A percentile compares a stretch with the other conserved stretches of the same genome.
Evolutionary conservation across 129 eudicot genomes (phyloP).

Genomic region (Saposhnikovia divaricata): DNA sequence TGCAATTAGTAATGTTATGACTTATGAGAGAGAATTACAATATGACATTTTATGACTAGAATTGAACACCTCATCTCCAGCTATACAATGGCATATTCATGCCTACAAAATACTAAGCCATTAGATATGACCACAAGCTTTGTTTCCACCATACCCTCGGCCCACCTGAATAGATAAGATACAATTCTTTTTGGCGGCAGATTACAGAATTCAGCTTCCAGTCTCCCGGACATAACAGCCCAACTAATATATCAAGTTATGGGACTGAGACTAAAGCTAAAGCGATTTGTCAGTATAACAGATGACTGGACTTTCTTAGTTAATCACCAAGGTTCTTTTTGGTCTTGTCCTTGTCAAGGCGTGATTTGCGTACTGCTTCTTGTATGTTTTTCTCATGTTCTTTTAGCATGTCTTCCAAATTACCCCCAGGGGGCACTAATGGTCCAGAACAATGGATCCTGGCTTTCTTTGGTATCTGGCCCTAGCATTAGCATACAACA

Average conservation of each 20-base stretch:
- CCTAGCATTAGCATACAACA: slow-evolving; percentile 39
- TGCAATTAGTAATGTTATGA: slow-evolving; percentile 1
- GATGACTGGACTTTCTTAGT: background rate
- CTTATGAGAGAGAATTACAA: slow-evolving; percentile 4
- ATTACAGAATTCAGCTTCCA: slow-evolving; percentile 2
- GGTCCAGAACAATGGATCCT: slow-evolving; percentile 75
- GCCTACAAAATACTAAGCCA: background rate
- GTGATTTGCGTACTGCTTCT: slow-evolving; percentile 71
- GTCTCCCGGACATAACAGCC: background rate
- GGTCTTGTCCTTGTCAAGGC: slow-evolving; percentile 37
- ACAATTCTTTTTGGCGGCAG: slow-evolving; percentile 2
- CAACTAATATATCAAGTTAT: background rate
- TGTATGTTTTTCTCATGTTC: slow-evolving; percentile 81
- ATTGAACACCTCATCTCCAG: background rate
- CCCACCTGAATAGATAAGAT: background rate
- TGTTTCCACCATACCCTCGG: background rate
- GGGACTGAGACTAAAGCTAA: background rate
- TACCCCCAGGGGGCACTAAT: slow-evolving; percentile 59
- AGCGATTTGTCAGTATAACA: background rate
- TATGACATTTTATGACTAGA: slow-evolving; percentile 1
- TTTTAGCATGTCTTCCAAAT: slow-evolving; percentile 76
- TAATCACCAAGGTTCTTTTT: slow-evolving; percentile 13
- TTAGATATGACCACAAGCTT: background rate
- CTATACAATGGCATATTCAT: slow-evolving; percentile 7
- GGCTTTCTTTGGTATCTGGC: slow-evolving; percentile 36